These are phyloP conservation scores for Epicoccum nigrum DNA, from an alignment of 2,329 filamentous ascomycete genomes.

Conservation along the genomic window DNA sequence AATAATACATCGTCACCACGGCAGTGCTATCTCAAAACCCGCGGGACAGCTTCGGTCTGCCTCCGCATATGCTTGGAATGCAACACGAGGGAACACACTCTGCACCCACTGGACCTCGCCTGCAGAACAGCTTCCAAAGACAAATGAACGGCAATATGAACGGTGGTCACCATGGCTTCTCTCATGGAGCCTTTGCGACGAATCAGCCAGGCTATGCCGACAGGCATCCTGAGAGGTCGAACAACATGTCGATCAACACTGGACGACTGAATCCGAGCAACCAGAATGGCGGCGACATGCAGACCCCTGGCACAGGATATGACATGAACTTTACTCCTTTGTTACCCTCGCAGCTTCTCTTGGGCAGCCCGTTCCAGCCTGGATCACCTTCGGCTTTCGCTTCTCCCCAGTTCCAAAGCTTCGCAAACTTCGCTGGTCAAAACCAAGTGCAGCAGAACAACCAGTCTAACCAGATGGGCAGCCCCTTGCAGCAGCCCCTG, in stretches of 20 bases:
- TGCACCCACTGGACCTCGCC: slow-evolving; percentile 62
- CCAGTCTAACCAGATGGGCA: slow-evolving; percentile 68
- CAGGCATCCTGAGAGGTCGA: slow-evolving; percentile 80
- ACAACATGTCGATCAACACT: slow-evolving; percentile 93
- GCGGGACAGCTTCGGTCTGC: slow-evolving; percentile 83
- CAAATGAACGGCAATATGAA: slow-evolving; percentile 62
- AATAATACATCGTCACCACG: slow-evolving; percentile 72
- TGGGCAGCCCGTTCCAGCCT: slow-evolving; percentile 96
- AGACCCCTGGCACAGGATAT: slow-evolving; percentile 84
- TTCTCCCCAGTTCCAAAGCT: slow-evolving; percentile 88
- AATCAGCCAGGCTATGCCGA: slow-evolving; percentile 84
- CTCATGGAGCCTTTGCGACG: slow-evolving; percentile 87
- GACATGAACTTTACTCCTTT: slow-evolving; percentile 99
- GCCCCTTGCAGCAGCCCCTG: slow-evolving; percentile 72
- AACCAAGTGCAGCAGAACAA: slow-evolving; percentile 66
- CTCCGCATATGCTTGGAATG: slow-evolving; percentile 88
- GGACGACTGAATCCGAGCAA: slow-evolving; percentile 64
- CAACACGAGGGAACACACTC: slow-evolving; percentile 76
- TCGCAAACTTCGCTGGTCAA: slow-evolving; percentile 67
- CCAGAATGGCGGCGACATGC: slow-evolving; percentile 73
- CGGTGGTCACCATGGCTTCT: slow-evolving; percentile 82
- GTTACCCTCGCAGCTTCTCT: slow-evolving; percentile 89
- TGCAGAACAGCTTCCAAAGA: slow-evolving; percentile 74
- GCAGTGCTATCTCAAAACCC: slow-evolving; percentile 77
- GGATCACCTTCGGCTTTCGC: slow-evolving; percentile 89